Evolutionary conservation across 352 stramenopile genomes (phyloP), one percentile per base, ranked within the genome.

Genomic region (Hyaloperonospora brassicae): DNA sequence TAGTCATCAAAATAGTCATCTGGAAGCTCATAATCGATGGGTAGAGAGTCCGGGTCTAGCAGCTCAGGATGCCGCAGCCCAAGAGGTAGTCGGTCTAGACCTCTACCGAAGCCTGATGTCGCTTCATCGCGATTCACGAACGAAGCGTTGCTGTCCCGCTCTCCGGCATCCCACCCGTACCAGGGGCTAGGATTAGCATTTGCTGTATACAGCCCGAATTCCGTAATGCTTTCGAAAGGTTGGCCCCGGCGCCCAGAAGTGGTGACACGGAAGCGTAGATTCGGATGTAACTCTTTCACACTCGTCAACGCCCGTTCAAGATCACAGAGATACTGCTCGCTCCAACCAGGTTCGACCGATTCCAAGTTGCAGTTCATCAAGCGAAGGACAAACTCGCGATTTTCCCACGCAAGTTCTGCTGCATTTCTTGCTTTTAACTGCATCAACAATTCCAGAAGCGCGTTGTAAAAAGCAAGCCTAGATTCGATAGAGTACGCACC

Each of bases 161-260:
- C 42, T 17, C 73, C 61, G 14, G 68, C 55, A 10, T 76, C 62
- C 65, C 68, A 80, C 11, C 63, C 71, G 44, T 74, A 70, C 68
- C 66, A 80, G 7, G 49, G 23, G 40, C 59, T 76, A 8, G 59
- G 68, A 14, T 73, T 60, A 21, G 55, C 52, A 9, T 59, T 40
- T 11, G 42, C 27, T 0, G 71, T 80, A 45, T 70, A 80, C 17
- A 80, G 17, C 0, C 71, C 71, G 12, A 80, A 42, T 27, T 80
- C 68, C 23, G 66, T 57, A 5, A 80, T 62, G 4, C 58, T 58
- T 36, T 47, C 3, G 27, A 31, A 31, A 31, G 7, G 3, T 8
- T 8, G 7, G 27, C 27, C 27, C 3, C 27, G 27, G 27, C 27
- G 27, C 7, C 27, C 27, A 31, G 27, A 31, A 31, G 27, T 31